Evolutionary conservation across 176 grass and related monocot species (phyloP), one percentile per base, ranked within the genome.

Genomic region (Avena eriantha): DNA sequence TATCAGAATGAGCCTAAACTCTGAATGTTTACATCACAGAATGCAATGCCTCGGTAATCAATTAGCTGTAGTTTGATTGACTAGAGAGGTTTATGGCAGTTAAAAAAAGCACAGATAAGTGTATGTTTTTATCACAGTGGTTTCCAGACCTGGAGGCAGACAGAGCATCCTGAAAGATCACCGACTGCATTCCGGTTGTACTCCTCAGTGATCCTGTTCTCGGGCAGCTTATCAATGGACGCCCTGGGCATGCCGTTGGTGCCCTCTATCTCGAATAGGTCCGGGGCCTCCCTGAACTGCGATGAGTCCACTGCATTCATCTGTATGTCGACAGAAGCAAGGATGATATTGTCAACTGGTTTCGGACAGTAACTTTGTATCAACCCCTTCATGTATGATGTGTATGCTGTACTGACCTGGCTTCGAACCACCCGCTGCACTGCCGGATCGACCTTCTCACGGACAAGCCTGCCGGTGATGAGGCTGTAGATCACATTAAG

Each of bases 361-460:
- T 55, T 39, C 12, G 24, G 43, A 73, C 54, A 1, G 54, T 29
- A 35, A 16, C 19, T 77, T 19, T 13, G 14, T 10, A 18, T 58
- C 18, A 7, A 29, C 18, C 46, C 9, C 4, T 71, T 11, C 36
- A 48, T 46, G 63, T 11, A 47, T 3, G 22, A 41, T 43, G 2
- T 26, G 55, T 16, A 22, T 8, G 79, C 31, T 17, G 2, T 9
- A 68, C 75, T 31, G 68, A 98, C 93, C 93, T 98, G 95, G 60
- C 93, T 98, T 58, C 81, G 87, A 13, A 98, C 95, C 48, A 94
- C 95, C 51, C 92, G 73, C 77, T 98, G 95, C 77, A 98, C 89
- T 14, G 95, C 93, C 8, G 95, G 93, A 49, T 89, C 91, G 17
- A 98, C 95, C 83, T 98, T 98, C 87, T 98, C 95, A 34, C 95